phyloP scores from a whole-genome alignment of 345 rosid species.

The Litchi chinensis region DNA sequence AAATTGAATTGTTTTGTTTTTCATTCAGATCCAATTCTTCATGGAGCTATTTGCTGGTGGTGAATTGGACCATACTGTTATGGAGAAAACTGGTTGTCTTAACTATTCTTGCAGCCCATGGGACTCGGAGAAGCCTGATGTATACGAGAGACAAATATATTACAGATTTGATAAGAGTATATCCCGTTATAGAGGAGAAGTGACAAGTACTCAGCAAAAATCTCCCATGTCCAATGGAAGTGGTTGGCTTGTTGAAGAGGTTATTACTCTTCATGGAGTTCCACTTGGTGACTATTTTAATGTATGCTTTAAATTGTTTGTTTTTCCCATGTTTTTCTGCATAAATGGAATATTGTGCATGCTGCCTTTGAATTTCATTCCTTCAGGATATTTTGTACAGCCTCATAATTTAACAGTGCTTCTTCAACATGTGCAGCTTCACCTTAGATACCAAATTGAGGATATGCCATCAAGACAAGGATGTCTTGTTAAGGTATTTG shows the following conservation, averaged over 20 bases:
- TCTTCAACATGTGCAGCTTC: conserved; percentile 56
- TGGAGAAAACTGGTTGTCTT: conserved; percentile 90
- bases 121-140: conserved; percentile 85
- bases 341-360: neutral
- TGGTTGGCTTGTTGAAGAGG: conserved; percentile 91
- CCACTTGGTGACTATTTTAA: conserved; percentile 90
- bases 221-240: conserved; percentile 57
- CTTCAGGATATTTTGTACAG: neutral
- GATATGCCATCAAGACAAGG: conserved; percentile 57
- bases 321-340: neutral
- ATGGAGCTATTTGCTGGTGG: conserved; percentile 82
- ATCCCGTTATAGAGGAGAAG: conserved; percentile 91
- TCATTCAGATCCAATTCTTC: conserved; percentile 61
- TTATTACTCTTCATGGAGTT: conserved; percentile 89
- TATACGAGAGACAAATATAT: conserved; percentile 78
- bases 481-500: conserved; percentile 56
- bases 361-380: neutral
- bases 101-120: conserved; percentile 83
- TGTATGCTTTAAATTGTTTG: conserved; percentile 36
- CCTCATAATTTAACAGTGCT: neutral
- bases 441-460: conserved; percentile 80
- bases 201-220: conserved; percentile 91
- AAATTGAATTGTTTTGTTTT: conserved; percentile 18
- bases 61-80: conserved; percentile 72
- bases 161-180: conserved; percentile 75